Percentiles rank a stretch among this genome's conserved stretches.
Evolutionary conservation across 306 rosid species (phyloP).

Genomic region (Acacia melanoxylon): DNA sequence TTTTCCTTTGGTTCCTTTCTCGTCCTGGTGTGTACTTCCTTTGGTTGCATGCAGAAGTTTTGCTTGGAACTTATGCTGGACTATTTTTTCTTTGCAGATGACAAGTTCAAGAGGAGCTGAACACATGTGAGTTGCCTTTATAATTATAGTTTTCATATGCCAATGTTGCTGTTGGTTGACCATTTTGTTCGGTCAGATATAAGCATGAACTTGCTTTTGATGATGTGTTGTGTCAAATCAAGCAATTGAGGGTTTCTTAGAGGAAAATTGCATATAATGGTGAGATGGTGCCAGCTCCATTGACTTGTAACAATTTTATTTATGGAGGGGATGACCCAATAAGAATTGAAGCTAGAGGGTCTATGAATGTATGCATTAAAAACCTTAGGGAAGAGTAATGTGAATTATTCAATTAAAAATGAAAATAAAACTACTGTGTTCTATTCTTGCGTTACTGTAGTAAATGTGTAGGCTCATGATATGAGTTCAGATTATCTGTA

Average conservation of each 20-base stretch:
- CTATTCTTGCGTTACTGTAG: background rate
- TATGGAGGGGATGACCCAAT: background rate
- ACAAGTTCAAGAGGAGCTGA: constrained; percentile 52
- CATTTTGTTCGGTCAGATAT: constrained; percentile 11
- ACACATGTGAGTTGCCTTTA: constrained; percentile 54
- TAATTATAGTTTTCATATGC: constrained; percentile 19
- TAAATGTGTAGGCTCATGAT: background rate
- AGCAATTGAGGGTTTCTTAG: background rate
- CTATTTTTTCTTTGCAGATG: constrained; percentile 50
- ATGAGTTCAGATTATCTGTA: background rate
- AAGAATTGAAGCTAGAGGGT: background rate
- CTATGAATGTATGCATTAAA: background rate
- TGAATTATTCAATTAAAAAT: background rate
- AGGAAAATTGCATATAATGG: background rate
- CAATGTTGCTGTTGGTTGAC: constrained; percentile 3
- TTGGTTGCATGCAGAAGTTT: background rate
- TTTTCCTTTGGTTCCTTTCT: constrained; percentile 17
- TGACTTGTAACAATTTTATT: background rate
- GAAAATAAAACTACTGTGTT: background rate
- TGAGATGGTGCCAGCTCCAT: background rate
- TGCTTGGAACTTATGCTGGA: constrained; percentile 34
- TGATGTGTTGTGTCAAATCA: background rate
- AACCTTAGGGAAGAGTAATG: background rate
- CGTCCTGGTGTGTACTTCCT: background rate
- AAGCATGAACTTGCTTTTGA: background rate